These are phyloP conservation scores for Neurospora sp. DNA, from an alignment of 495 filamentous ascomycete species.

Conservation along the genomic window DNA sequence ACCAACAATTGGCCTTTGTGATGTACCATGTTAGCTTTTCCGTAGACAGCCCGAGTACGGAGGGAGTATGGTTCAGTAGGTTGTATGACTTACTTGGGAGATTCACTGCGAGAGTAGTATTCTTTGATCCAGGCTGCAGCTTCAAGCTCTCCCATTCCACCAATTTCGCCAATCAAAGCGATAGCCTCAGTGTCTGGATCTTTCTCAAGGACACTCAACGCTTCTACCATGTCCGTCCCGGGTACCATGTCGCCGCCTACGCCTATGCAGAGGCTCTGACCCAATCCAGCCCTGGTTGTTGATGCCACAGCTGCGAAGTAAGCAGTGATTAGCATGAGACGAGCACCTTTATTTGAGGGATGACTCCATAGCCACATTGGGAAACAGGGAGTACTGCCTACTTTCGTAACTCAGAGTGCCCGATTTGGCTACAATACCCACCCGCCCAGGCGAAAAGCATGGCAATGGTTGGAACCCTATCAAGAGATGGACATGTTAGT, in stretches of 20 bases:
- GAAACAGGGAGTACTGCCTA: conserved; percentile 2
- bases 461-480: conserved; percentile 69
- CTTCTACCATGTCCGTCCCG: conserved; percentile 75
- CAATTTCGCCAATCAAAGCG: conserved; percentile 76
- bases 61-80: not conserved
- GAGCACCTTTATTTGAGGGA: not conserved
- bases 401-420: conserved; percentile 78
- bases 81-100: conserved; percentile 53
- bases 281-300: conserved; percentile 68
- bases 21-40: not conserved
- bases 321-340: not conserved
- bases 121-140: conserved; percentile 71
- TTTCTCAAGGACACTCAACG: conserved; percentile 58
- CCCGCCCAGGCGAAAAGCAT: conserved; percentile 60
- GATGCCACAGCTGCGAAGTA: conserved; percentile 55
- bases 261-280: conserved; percentile 78
- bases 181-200: conserved; percentile 75
- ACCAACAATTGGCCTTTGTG: conserved; percentile 63
- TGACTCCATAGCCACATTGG: not conserved
- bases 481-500: not conserved
- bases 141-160: conserved; percentile 70
- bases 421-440: conserved; percentile 82
- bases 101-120: conserved; percentile 46
- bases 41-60: too few relatives aligned
- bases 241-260: conserved; percentile 81